Evolutionary conservation across 1,139 yeast genomes (phyloP), one percentile per base, ranked within the genome.

Genomic region (Debaryomyces robertsiae): DNA sequence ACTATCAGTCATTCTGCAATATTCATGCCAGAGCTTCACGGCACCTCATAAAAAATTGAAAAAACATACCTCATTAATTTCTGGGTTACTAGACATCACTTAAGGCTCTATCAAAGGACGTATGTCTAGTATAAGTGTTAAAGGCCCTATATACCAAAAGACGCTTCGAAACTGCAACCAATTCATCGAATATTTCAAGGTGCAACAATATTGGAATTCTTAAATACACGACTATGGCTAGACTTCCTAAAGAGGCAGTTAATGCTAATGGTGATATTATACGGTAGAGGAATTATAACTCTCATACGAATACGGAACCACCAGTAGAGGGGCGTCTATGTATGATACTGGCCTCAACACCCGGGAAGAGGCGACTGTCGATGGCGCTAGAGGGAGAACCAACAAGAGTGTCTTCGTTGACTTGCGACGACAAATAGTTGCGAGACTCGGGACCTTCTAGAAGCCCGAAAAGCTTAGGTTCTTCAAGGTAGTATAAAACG

Each of bases 401-500:
- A 29, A 15, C 32, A 19, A 19, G 22, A 19, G 22, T 19, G 5
- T 19, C 22, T 19, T 19, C 32, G 19, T 35, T 29, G 13, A 13
- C 13, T 6, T 25, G 27, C 6, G 32, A 4, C 4, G 14, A 13
- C 15, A 35, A 19, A 31, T 35, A 35, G 14, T 35, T 35, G 10
- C 16, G 13, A 10, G 9, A n/a, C 9, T 28, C 28, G 14, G 6
- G 14, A 15, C 28, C 32, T 24, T 14, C n/a, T 16, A 19, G 13
- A 13, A 32, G 32, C 6, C 18, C 27, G 18, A 19, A 19, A 24
- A 25, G 13, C 6, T 16, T 18, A 10, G 36, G 40, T 9, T 37
- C 32, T 19, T 63, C 65, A 39, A 71, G 57, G 38, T 60, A 63
- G n/a, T 60, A 54, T 23, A 79, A 56, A 0, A 87, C 83, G 48